Evolutionary conservation across 1,139 yeast genomes (phyloP).

Genomic region (Debaryomyces nepalensis): DNA sequence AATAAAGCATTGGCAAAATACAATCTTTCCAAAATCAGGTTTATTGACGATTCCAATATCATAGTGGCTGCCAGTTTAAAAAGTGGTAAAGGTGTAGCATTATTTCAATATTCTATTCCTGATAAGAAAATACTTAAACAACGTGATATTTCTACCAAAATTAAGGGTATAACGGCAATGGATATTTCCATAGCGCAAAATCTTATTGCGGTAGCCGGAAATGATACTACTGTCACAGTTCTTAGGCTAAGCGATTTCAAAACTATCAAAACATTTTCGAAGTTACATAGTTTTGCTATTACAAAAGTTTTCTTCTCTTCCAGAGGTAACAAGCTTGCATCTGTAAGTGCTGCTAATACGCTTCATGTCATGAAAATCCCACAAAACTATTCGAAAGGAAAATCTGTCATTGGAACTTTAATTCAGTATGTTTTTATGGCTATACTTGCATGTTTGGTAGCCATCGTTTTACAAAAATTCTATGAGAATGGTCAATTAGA

Average conservation of each 20-base stretch:
- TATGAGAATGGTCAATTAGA: constrained; percentile 45
- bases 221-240: constrained; percentile 69
- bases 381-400: constrained; percentile 47
- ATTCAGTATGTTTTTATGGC: constrained; percentile 47
- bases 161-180: constrained; percentile 72
- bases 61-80: constrained; percentile 60
- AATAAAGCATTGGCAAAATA: constrained; percentile 35
- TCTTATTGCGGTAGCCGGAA: constrained; percentile 73
- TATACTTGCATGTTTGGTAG: constrained; percentile 50
- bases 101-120: constrained; percentile 47
- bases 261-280: constrained; percentile 52
- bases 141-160: constrained; percentile 52
- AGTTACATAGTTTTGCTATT: constrained; percentile 80
- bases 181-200: constrained; percentile 53
- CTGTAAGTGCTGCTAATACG: constrained; percentile 82
- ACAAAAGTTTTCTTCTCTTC: constrained; percentile 76
- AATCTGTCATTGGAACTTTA: constrained; percentile 47
- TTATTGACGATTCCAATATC: constrained; percentile 55
- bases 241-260: constrained; percentile 57
- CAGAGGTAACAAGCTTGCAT: constrained; percentile 68
- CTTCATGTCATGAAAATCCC: constrained; percentile 69
- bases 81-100: constrained; percentile 46
- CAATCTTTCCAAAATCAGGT: constrained; percentile 62
- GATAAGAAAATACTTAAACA: constrained; percentile 48
- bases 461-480: constrained; percentile 47